Conservation (phyloP, 2,329 filamentous ascomycete species). For the Diaporthe longicolla region DNA sequence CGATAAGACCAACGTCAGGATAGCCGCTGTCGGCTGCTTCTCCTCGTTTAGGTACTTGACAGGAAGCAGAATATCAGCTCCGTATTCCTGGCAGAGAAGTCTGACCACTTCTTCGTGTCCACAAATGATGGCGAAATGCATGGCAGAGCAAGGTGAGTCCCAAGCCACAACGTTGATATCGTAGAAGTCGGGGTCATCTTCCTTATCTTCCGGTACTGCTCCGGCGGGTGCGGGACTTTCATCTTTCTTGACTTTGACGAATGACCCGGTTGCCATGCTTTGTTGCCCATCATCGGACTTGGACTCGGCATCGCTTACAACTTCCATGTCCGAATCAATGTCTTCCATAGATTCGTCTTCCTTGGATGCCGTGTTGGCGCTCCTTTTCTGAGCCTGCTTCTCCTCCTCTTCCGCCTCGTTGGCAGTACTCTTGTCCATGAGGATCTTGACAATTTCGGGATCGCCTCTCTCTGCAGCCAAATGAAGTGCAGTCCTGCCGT, state of each 20-base stretch:
- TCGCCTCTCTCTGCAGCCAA: conserved; percentile 80
- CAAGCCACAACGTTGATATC: conserved; percentile 84
- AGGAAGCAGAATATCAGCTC: conserved; percentile 82
- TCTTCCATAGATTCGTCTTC: conserved; percentile 53
- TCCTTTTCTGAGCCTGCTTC: conserved; percentile 65
- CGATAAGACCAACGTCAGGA: conserved; percentile 79
- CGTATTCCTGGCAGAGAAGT: conserved; percentile 77
- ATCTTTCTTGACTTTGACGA: conserved; percentile 74
- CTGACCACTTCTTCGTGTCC: conserved; percentile 80
- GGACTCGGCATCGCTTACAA: conserved; percentile 59
- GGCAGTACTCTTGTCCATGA: conserved; percentile 80
- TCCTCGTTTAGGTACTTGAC: conserved; percentile 73
- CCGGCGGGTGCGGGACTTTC: conserved; percentile 49
- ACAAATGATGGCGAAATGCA: conserved; percentile 84
- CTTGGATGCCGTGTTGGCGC: conserved; percentile 46
- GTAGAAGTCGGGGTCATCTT: conserved; percentile 83
- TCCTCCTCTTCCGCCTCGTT: conserved; percentile 80
- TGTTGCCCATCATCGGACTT: conserved; percentile 65
- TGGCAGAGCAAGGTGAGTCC: conserved; percentile 80
- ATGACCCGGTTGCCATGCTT: conserved; percentile 77
- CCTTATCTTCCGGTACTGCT: conserved; percentile 67
- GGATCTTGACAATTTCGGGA: conserved; percentile 76
- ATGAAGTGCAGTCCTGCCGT: conserved; percentile 87
- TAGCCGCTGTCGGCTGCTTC: conserved; percentile 68
- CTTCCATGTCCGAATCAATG: conserved; percentile 59